Percentiles rank a stretch among this genome's conserved stretches.
phyloP scores from a whole-genome alignment of 2,329 filamentous ascomycete species.

The Teratosphaeria pseudoeucalypti region DNA sequence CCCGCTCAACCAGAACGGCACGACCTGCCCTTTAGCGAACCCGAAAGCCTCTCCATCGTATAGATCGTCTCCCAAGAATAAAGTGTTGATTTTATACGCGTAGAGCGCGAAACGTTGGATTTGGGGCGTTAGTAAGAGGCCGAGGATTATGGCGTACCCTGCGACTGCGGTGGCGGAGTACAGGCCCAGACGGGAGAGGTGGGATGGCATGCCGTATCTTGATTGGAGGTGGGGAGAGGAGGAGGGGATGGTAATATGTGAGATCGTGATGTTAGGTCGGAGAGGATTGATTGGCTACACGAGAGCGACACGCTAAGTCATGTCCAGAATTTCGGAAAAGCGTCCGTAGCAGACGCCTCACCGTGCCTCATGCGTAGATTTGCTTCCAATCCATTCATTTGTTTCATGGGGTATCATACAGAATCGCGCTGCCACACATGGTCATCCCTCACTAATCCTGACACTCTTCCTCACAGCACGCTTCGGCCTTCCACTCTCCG shows the following conservation, averaged over 20 bases:
- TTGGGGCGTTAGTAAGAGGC: conserved; percentile 46
- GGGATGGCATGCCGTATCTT: background rate
- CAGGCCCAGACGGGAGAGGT: conserved; percentile 8
- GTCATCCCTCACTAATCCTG: conserved; percentile 19
- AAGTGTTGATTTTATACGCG: conserved; percentile 63
- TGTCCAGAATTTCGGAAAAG: background rate
- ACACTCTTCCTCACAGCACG: conserved; percentile 22
- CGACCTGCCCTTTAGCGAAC: conserved; percentile 80
- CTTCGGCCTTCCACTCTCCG: conserved; percentile 14
- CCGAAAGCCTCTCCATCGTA: conserved; percentile 73
- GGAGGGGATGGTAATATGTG: background rate
- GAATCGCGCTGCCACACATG: background rate
- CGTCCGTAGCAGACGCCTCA: background rate
- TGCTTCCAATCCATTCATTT: background rate
- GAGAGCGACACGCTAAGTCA: background rate
- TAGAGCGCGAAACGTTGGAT: conserved; percentile 74
- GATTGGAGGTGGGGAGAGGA: background rate
- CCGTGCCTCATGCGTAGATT: background rate
- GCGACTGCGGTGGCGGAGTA: conserved; percentile 12
- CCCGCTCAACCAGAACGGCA: conserved; percentile 68
- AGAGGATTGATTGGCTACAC: background rate
- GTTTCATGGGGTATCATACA: background rate
- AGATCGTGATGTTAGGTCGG: background rate
- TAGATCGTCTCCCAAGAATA: conserved; percentile 63
- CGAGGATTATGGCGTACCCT: conserved; percentile 19